Base-by-base conservation (phyloP, 73 alveolate species). In the Urostyla sp. region DNA sequence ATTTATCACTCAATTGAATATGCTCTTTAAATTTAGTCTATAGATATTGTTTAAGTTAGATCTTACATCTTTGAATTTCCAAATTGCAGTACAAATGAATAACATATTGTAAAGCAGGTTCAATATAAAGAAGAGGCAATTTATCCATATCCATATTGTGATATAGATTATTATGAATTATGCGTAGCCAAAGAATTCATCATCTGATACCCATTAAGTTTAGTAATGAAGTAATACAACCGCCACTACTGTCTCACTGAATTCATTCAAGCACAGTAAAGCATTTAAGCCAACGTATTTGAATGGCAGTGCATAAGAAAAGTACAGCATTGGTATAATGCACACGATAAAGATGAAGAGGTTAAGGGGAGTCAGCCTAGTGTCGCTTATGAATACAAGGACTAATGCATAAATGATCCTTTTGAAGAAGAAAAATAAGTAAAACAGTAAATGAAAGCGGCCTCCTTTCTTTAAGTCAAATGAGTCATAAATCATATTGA, bases 111-210 rank as follows among this genome's bases (percentile, higher is more conserved):
- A 63, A 1, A 63, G 58, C 26, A 63, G 15, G 15, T 63, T 44
- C 10, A 63, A 3, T 1, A 63, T 2, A 43, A 63, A 43, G 43
- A 63, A 63, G 6, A 63, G 16, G 15, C 37, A 38, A 40, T 63
- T 57, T 6, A 63, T 35, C 79, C 37, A 40, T 38, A 63, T 63
- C 79, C 79, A 63, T 13, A 63, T 63, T 5, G 79, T 63, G 3
- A 63, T 63, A 48, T 63, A 63, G 18, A 6, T 38, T 1, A 63
- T 63, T 35, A 63, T 63, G 45, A 63, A 63, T 13, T 60, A 21
- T 1, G 79, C 79, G 44, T 63, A 63, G 7, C 79, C 79, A 24
- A 63, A 63, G 60, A 63, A 63, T 40, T 63, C 79, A 8, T 10
- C 60, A 63, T 63, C 79, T 4, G 49, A 11, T 6, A 63, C 44